Percentiles rank a stretch among this genome's conserved stretches.
Evolutionary conservation across 2,329 filamentous ascomycete genomes (phyloP).

Genomic region (Xylaria sp.): DNA sequence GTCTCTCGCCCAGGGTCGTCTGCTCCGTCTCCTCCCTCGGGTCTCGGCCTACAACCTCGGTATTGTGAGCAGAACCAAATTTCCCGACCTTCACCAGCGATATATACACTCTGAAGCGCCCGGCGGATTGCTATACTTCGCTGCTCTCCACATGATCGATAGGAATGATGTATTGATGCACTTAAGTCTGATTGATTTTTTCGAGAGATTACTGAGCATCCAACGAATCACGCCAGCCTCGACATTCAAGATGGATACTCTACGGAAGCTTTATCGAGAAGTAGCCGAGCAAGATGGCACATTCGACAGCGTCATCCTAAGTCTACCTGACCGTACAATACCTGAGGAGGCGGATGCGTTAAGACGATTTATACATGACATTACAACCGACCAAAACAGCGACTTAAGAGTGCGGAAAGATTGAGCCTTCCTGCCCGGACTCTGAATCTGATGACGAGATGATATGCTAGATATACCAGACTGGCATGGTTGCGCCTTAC

Average conservation of each 20-base stretch:
- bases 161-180: conserved; percentile 61
- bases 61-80: conserved; percentile 52
- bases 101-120: conserved; percentile 42
- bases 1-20: conserved; percentile 62
- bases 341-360: conserved; percentile 62
- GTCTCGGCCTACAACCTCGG: conserved; percentile 60
- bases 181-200: conserved; percentile 63
- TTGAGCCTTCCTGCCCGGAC: background rate
- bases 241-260: conserved; percentile 51
- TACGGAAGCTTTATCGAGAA: conserved; percentile 54
- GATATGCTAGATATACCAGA: conserved; percentile 8
- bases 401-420: background rate
- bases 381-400: conserved; percentile 50
- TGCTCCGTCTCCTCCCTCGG: conserved; percentile 62
- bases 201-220: conserved; percentile 61
- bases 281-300: conserved; percentile 54
- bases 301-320: conserved; percentile 53
- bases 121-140: conserved; percentile 61
- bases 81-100: conserved; percentile 50
- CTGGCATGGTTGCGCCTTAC: background rate
- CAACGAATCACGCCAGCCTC: conserved; percentile 56
- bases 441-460: background rate
- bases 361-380: conserved; percentile 55
- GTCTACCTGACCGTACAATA: conserved; percentile 60
- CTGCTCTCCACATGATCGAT: conserved; percentile 63